Evolutionary conservation across 352 stramenopile species (phyloP).

Genomic region (Aphanomyces cochlioides): DNA sequence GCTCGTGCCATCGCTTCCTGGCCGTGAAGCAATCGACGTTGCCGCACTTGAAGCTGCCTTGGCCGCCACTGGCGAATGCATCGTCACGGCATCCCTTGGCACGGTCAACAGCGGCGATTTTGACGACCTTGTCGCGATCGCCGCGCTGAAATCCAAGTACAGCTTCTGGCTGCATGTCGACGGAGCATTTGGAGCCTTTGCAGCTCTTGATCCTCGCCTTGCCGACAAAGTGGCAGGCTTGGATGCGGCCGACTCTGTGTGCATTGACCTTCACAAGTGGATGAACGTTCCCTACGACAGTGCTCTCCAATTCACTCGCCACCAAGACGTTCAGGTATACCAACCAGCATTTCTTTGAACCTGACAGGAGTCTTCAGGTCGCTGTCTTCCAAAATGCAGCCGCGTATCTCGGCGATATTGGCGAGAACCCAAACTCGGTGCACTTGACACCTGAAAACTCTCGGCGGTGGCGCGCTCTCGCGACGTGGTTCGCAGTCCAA

Average conservation of each 20-base stretch:
- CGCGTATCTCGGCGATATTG: conserved; percentile 65
- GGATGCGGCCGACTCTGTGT: conserved; percentile 64
- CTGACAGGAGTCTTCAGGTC: conserved; percentile 24
- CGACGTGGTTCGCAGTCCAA: conserved; percentile 67
- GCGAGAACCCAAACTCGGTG: conserved; percentile 3
- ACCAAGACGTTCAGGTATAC: conserved; percentile 40
- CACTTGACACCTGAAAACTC: conserved; percentile 38
- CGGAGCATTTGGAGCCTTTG: conserved; percentile 54
- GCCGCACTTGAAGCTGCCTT: conserved; percentile 1
- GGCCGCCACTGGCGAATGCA: background rate
- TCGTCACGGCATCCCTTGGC: conserved; percentile 5
- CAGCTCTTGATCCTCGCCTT: conserved; percentile 49
- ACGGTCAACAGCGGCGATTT: conserved; percentile 26
- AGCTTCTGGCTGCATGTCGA: conserved; percentile 60
- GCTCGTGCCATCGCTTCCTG: background rate
- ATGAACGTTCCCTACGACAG: conserved; percentile 65
- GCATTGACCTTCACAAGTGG: conserved; percentile 78
- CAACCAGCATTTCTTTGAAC: background rate
- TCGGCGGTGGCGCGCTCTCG: conserved; percentile 51
- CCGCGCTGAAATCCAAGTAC: background rate
- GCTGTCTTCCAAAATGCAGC: conserved; percentile 45
- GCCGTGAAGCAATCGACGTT: conserved; percentile 20
- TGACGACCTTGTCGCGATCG: conserved; percentile 5
- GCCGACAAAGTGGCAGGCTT: conserved; percentile 46
- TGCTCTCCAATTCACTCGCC: conserved; percentile 58